Conservation (phyloP, 1,284 basidiomycete genomes). For the Exobasidium rhododendri region DNA sequence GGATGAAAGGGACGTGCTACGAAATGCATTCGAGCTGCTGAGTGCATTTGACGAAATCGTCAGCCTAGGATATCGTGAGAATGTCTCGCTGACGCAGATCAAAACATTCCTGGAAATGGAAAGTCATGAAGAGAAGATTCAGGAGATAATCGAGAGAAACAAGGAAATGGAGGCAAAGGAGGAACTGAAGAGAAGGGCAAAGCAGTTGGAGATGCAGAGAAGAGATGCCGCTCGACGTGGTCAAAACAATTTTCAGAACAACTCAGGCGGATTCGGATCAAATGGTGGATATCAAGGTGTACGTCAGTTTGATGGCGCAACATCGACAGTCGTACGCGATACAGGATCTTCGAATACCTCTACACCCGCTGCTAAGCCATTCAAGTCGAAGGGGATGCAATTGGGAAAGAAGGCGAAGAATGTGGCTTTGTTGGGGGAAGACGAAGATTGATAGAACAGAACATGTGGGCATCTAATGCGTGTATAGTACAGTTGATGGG, state of each 20-base stretch:
- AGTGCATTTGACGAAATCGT: slow-evolving; percentile 97
- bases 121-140: slow-evolving; percentile 98
- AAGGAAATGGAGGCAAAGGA: slow-evolving; percentile 99
- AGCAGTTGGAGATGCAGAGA: slow-evolving; percentile 96
- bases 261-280: slow-evolving; percentile 26
- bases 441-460: slow-evolving; percentile 53
- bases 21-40: slow-evolving; percentile 89
- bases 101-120: slow-evolving; percentile 94
- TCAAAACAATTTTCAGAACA: slow-evolving; percentile 23
- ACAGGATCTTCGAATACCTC: slow-evolving; percentile 12
- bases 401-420: slow-evolving; percentile 91
- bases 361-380: slow-evolving; percentile 62
- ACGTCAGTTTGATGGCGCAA: slow-evolving; percentile 33
- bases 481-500: slow-evolving; percentile 1
- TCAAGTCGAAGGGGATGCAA: slow-evolving; percentile 97
- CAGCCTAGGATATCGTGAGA: slow-evolving; percentile 88
- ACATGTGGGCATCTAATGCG: slow-evolving; percentile 43
- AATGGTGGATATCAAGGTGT: slow-evolving; percentile 15
- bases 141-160: slow-evolving; percentile 98
- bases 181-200: slow-evolving; percentile 94
- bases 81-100: slow-evolving; percentile 86
- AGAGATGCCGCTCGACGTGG: slow-evolving; percentile 58
- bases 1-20: slow-evolving; percentile 84
- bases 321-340: slow-evolving; percentile 33
- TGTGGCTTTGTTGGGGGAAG: slow-evolving; percentile 76